phyloP scores from a whole-genome alignment of 495 filamentous ascomycete genomes.

The Amorphotheca resinae region DNA sequence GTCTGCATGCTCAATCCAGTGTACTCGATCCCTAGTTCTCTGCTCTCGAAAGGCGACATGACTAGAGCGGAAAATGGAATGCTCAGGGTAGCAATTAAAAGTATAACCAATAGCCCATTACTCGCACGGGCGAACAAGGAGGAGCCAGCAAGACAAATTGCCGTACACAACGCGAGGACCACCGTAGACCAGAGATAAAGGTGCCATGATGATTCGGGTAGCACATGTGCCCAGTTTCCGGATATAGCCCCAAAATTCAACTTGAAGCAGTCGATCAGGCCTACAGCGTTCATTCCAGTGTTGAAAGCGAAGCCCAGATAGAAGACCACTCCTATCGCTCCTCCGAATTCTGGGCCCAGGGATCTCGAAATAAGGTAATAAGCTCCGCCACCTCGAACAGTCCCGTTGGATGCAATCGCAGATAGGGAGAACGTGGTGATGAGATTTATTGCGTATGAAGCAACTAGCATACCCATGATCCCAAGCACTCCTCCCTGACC shows the following conservation, averaged over 20 bases:
- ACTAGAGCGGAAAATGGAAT: conserved; percentile 66
- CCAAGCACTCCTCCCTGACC: conserved; percentile 70
- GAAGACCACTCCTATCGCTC: conserved; percentile 84
- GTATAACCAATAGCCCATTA: conserved; percentile 62
- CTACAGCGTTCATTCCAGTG: conserved; percentile 80
- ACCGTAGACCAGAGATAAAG: conserved; percentile 67
- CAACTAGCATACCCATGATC: conserved; percentile 59
- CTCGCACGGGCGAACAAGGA: conserved; percentile 70
- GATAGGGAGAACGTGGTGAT: conserved; percentile 78
- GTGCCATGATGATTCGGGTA: conserved; percentile 64
- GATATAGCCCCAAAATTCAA: conserved; percentile 56
- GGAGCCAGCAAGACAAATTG: conserved; percentile 68
- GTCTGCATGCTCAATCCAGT: conserved; percentile 62
- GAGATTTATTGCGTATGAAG: conserved; percentile 64
- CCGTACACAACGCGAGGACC: conserved; percentile 61
- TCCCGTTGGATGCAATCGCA: conserved; percentile 82
- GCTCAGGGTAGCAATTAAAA: conserved; percentile 65
- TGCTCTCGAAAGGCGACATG: conserved; percentile 51
- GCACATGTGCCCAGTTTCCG: conserved; percentile 45
- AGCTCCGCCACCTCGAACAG: conserved; percentile 75
- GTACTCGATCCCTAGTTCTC: conserved; percentile 51
- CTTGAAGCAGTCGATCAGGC: conserved; percentile 70
- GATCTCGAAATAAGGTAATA: conserved; percentile 85
- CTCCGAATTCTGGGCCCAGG: conserved; percentile 79
- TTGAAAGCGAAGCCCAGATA: conserved; percentile 78